phyloP scores from a whole-genome alignment of 257 asterid genomes.

The Thymus quinquecostatus region DNA sequence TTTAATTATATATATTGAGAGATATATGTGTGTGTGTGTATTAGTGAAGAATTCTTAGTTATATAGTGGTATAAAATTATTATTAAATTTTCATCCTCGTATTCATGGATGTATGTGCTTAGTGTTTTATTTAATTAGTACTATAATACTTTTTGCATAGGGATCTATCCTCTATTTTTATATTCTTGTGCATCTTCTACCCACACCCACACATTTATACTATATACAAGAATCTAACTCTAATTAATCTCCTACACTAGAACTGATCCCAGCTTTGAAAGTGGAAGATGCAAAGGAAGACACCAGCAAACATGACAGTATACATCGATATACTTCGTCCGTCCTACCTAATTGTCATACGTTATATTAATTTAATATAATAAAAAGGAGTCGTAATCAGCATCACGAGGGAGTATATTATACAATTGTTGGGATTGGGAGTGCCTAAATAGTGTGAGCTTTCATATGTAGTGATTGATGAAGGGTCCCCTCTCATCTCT shows the following conservation, averaged over 20 bases:
- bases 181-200: not conserved
- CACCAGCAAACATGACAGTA: not conserved
- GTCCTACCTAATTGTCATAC: no score
- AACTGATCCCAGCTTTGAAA: not conserved
- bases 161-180: not conserved
- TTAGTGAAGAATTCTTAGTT: slow-evolving; percentile 37
- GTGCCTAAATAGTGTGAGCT: not conserved
- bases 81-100: not conserved
- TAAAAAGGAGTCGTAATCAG: not conserved
- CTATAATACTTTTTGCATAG: not conserved
- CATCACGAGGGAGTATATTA: no score
- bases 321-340: no score
- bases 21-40: not conserved
- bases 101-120: not conserved
- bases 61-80: not conserved
- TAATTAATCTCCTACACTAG: no score
- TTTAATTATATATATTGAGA: slow-evolving; percentile 16
- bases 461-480: slow-evolving; percentile 4
- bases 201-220: not conserved
- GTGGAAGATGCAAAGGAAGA: slow-evolving; percentile 35
- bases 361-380: not conserved
- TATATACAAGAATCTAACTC: no score
- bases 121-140: not conserved
- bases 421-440: no score
- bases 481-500: slow-evolving; percentile 1